A percentile compares a stretch with the other conserved stretches of the same genome.
Evolutionary conservation across 2,329 filamentous ascomycete species (phyloP).

Genomic region (Colletotrichum tanaceti): DNA sequence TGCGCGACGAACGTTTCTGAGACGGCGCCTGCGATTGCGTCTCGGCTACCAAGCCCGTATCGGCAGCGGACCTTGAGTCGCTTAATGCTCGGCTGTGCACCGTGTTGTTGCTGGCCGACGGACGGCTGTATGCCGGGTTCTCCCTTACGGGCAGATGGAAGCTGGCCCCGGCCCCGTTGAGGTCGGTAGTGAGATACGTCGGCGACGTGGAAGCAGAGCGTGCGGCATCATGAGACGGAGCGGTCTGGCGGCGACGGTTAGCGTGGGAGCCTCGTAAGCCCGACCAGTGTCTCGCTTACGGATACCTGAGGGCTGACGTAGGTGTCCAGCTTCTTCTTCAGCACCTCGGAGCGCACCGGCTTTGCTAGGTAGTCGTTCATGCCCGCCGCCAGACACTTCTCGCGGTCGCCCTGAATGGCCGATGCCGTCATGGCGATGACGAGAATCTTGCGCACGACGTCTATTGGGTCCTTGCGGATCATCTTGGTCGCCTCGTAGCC

Average conservation of each 20-base stretch:
- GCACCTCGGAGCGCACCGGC: slow-evolving; percentile 87
- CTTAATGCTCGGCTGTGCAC: slow-evolving; percentile 49
- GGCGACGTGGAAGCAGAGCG: slow-evolving; percentile 42
- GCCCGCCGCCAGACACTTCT: slow-evolving; percentile 93
- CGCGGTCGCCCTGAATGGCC: slow-evolving; percentile 92
- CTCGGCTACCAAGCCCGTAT: slow-evolving; percentile 46
- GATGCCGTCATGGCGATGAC: slow-evolving; percentile 98
- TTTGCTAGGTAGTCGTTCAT: slow-evolving; percentile 99
- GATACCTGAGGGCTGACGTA: slow-evolving; percentile 58
- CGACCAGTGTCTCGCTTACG: slow-evolving; percentile 21
- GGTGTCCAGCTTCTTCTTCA: slow-evolving; percentile 82
- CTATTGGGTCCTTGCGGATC: slow-evolving; percentile 80
- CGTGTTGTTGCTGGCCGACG: slow-evolving; percentile 40
- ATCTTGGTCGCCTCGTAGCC: slow-evolving; percentile 91
- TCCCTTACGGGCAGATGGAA: slow-evolving; percentile 43
- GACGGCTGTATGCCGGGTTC: slow-evolving; percentile 42
- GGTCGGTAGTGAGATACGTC: slow-evolving; percentile 39
- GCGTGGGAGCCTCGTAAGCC: not conserved
- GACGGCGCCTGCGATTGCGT: slow-evolving; percentile 36
- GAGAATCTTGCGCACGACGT: slow-evolving; percentile 82
- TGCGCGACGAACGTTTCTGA: slow-evolving; percentile 54
- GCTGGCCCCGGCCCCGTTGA: slow-evolving; percentile 39
- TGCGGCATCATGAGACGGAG: slow-evolving; percentile 14
- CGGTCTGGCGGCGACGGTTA: slow-evolving; percentile 17
- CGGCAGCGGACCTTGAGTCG: slow-evolving; percentile 48